Evolutionary conservation across 116 monocot species (phyloP).

Genomic region (Phalaenopsis hybrid): DNA sequence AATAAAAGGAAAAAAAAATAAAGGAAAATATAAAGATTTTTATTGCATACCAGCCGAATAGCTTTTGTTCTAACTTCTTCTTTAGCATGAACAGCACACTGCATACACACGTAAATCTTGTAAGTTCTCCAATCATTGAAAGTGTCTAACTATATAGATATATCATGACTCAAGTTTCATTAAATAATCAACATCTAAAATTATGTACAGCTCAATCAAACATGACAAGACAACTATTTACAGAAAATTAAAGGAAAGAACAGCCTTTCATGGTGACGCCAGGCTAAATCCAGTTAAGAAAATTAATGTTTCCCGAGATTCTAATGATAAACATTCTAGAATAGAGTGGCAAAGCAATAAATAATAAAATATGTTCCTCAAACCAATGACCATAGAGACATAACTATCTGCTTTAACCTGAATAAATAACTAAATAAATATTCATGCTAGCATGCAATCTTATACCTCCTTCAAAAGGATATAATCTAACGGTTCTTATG

Average conservation of each 20-base stretch:
- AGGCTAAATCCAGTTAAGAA: background rate
- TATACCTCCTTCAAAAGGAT: background rate
- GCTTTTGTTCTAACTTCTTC: conserved; percentile 97
- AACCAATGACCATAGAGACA: no score
- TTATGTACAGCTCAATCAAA: conserved; percentile 2
- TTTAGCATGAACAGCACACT: conserved; percentile 84
- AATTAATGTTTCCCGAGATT: background rate
- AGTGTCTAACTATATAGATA: background rate
- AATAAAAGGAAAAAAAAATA: background rate
- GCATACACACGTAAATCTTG: conserved; percentile 16
- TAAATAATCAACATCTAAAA: conserved; percentile 3
- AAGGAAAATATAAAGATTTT: background rate
- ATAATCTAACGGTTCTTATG: background rate
- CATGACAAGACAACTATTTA: background rate
- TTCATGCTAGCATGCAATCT: background rate
- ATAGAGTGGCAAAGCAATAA: background rate
- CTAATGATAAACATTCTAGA: background rate
- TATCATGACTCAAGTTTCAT: background rate
- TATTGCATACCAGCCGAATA: conserved; percentile 68
- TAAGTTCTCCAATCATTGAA: background rate
- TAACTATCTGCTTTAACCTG: no score
- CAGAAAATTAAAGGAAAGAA: background rate
- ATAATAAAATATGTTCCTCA: no score
- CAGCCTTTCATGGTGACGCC: background rate
- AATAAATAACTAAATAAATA: background rate